phyloP scores from a whole-genome alignment of 139 green algal genomes.

The Asterochloris sp. region DNA sequence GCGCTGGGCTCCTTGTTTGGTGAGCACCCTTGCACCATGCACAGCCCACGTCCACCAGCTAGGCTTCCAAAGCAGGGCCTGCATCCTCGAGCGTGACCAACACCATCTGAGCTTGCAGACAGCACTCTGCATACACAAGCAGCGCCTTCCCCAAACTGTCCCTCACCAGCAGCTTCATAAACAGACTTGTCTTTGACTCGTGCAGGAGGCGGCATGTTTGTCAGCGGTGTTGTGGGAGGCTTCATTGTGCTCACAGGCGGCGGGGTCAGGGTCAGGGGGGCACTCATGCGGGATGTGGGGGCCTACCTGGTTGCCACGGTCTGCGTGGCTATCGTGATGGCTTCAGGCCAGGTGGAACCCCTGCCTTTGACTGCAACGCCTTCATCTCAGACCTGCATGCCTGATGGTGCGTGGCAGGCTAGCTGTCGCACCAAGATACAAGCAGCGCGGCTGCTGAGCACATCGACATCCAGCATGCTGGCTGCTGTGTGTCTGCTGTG shows the following conservation, averaged over 20 bases:
- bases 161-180: not conserved
- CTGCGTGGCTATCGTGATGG: constrained; percentile 21
- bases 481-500: no score
- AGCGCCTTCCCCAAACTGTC: not conserved
- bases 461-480: no score
- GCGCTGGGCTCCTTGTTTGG: constrained; percentile 52
- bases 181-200: no score
- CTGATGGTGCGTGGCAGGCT: no score
- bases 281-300: constrained; percentile 74
- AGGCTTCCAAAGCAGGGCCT: no score
- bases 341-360: not conserved
- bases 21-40: not conserved
- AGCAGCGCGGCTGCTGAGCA: no score
- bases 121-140: not conserved
- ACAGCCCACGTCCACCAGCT: no score
- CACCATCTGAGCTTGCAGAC: not conserved
- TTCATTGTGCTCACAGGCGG: constrained; percentile 42
- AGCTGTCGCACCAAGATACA: no score
- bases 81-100: no score
- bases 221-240: constrained; percentile 63
- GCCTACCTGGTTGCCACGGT: constrained; percentile 47
- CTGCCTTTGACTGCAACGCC: no score
- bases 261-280: constrained; percentile 60
- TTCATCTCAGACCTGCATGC: no score
- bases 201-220: constrained; percentile 78